Percentiles rank a stretch among this genome's conserved stretches.
phyloP scores from a whole-genome alignment of 768 basidiomycete species.

The Strobilomyces echinocephalus region DNA sequence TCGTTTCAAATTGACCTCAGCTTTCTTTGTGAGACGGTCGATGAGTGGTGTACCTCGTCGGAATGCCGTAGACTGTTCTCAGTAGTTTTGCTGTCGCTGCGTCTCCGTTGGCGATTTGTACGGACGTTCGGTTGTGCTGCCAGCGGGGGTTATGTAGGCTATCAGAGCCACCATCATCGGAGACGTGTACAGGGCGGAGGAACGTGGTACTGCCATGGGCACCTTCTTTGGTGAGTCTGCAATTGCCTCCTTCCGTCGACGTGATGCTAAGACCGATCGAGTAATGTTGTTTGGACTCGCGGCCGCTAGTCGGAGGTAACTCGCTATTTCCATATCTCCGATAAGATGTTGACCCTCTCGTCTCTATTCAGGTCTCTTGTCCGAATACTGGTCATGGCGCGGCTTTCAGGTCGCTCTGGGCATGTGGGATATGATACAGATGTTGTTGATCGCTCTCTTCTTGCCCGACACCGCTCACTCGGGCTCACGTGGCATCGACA shows the following conservation, averaged over 20 bases:
- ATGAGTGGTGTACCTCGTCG: conserved; percentile 53
- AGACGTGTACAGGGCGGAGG: conserved; percentile 62
- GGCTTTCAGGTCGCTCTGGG: conserved; percentile 48
- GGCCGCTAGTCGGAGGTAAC: conserved; percentile 50
- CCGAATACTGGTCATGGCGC: conserved; percentile 66
- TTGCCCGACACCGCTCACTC: conserved; percentile 72
- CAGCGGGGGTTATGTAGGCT: conserved; percentile 49
- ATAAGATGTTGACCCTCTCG: neutral
- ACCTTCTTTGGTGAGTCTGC: conserved; percentile 48
- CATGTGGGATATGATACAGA: conserved; percentile 34
- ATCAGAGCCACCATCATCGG: conserved; percentile 58
- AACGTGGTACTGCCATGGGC: conserved; percentile 57
- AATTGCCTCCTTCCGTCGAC: neutral
- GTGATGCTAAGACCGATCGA: conserved; percentile 17
- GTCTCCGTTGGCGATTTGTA: conserved; percentile 51
- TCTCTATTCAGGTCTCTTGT: conserved; percentile 35
- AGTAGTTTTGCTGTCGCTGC: conserved; percentile 59
- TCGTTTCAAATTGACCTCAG: neutral
- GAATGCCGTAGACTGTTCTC: conserved; percentile 53
- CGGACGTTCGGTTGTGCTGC: conserved; percentile 61
- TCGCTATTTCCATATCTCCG: neutral
- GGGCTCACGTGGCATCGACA: conserved; percentile 50
- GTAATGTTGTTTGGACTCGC: conserved; percentile 55
- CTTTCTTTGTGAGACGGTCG: conserved; percentile 52
- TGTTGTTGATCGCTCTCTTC: conserved; percentile 38